These are phyloP conservation scores for Suhomyces panamericanus DNA, from an alignment of 1,139 yeast species.

Conservation along the genomic window DNA sequence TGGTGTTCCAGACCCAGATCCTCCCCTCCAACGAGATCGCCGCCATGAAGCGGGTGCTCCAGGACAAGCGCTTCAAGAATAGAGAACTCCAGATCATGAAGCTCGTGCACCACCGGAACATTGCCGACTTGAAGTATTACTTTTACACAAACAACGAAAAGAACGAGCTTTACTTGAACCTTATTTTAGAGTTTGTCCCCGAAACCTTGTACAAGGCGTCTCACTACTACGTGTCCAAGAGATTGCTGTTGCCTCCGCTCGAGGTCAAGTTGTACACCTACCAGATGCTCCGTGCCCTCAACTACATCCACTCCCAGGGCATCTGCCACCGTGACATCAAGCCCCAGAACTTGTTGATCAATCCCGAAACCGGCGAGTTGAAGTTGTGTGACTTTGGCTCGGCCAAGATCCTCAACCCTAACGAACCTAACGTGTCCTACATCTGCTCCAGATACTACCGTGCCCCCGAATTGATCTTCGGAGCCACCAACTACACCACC, in stretches of 20 bases:
- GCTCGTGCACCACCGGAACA: conserved; percentile 78
- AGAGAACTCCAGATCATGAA: conserved; percentile 97
- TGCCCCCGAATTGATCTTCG: conserved; percentile 91
- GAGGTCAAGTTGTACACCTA: conserved; percentile 90
- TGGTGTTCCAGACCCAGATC: conserved; percentile 84
- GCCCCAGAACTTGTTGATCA: conserved; percentile 90
- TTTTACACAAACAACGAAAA: conserved; percentile 81
- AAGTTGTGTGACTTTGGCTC: conserved; percentile 98
- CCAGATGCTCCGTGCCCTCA: conserved; percentile 87
- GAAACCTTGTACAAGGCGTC: conserved; percentile 91
- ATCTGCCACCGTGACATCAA: conserved; percentile 97
- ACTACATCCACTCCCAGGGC: conserved; percentile 86
- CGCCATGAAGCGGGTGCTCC: conserved; percentile 92
- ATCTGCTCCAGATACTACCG: conserved; percentile 95
- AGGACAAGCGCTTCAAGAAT: conserved; percentile 93
- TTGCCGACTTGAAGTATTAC: conserved; percentile 84
- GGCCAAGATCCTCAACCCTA: conserved; percentile 88
- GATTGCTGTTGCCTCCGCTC: conserved; percentile 81
- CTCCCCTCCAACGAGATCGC: conserved; percentile 75
- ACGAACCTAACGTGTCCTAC: conserved; percentile 92
- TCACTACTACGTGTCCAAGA: conserved; percentile 74
- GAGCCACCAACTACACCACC: conserved; percentile 92
- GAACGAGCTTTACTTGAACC: conserved; percentile 80
- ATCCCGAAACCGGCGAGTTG: conserved; percentile 78
- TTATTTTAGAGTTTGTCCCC: conserved; percentile 89